Evolutionary conservation across 2,329 filamentous ascomycete genomes (phyloP).

Genomic region (Fusarium nygamai): DNA sequence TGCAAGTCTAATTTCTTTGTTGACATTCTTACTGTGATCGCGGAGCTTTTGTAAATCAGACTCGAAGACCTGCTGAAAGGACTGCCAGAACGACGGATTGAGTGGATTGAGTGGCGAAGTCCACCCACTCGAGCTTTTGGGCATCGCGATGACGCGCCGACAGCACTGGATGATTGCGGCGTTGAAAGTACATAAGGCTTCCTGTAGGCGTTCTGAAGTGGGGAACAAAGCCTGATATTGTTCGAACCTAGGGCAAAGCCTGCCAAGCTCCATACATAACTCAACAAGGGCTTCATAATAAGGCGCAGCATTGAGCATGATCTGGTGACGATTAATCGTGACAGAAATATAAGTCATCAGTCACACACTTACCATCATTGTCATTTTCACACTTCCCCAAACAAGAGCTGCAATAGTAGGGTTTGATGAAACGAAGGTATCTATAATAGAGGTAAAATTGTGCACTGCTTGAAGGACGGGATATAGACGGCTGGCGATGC

Average conservation of each 20-base stretch:
- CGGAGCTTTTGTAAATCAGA: constrained; percentile 36
- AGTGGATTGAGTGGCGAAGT: not conserved
- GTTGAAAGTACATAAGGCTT: constrained; percentile 49
- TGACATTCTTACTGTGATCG: constrained; percentile 32
- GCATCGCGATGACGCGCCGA: constrained; percentile 31
- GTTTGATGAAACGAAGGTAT: constrained; percentile 51
- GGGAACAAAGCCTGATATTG: constrained; percentile 52
- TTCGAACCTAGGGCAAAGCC: constrained; percentile 48
- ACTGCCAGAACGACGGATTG: constrained; percentile 7
- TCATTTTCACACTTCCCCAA: constrained; percentile 56
- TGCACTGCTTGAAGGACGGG: constrained; percentile 50
- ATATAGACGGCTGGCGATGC: constrained; percentile 44
- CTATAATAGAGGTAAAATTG: constrained; percentile 49
- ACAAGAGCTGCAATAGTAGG: constrained; percentile 52
- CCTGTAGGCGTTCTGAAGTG: constrained; percentile 46
- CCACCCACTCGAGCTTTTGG: constrained; percentile 7
- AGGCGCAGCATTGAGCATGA: constrained; percentile 48
- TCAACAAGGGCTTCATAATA: constrained; percentile 53
- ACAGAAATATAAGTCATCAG: accelerated
- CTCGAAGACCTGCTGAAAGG: constrained; percentile 46
- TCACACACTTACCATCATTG: not conserved
- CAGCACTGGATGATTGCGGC: constrained; percentile 50
- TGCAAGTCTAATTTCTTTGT: constrained; percentile 40
- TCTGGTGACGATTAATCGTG: constrained; percentile 22
- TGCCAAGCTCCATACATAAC: constrained; percentile 49